phyloP scores from a whole-genome alignment of 2,329 filamentous ascomycete species.

The Fonsecaea monophora region DNA sequence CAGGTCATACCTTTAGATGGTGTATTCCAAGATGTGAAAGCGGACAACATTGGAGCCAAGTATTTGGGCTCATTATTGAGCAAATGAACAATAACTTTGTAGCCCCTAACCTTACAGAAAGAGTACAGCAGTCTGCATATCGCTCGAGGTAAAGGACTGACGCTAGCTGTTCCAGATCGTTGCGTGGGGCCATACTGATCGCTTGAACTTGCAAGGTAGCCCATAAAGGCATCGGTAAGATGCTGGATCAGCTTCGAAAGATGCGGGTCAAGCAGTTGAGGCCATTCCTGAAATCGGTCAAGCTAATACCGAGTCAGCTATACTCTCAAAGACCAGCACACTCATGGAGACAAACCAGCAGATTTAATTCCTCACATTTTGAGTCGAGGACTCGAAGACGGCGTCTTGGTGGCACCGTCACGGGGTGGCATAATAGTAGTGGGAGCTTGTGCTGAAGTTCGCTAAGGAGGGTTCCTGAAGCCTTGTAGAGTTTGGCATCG shows the following conservation, averaged over 20 bases:
- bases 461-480: constrained; percentile 52
- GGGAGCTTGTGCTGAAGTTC: constrained; percentile 53
- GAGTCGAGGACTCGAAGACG: constrained; percentile 19
- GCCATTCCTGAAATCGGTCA: constrained; percentile 92
- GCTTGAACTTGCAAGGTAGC: constrained; percentile 39
- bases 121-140: constrained; percentile 83
- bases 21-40: constrained; percentile 39
- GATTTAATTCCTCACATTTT: constrained; percentile 32
- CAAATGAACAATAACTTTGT: constrained; percentile 90
- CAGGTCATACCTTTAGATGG: constrained; percentile 64
- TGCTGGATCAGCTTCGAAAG: constrained; percentile 76
- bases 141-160: constrained; percentile 67
- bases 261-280: constrained; percentile 87
- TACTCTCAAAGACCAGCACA: neutral
- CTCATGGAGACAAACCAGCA: constrained; percentile 32
- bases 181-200: constrained; percentile 35
- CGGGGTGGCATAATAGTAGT: constrained; percentile 44
- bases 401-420: constrained; percentile 35
- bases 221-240: constrained; percentile 76
- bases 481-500: constrained; percentile 56
- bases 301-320: constrained; percentile 55
- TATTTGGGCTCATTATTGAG: constrained; percentile 87
- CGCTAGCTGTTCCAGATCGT: constrained; percentile 47
- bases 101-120: constrained; percentile 91
- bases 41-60: constrained; percentile 75